Evolutionary conservation across 768 basidiomycete genomes (phyloP), one percentile per base, ranked within the genome.

Genomic region (Coprinopsis marcescibilis): DNA sequence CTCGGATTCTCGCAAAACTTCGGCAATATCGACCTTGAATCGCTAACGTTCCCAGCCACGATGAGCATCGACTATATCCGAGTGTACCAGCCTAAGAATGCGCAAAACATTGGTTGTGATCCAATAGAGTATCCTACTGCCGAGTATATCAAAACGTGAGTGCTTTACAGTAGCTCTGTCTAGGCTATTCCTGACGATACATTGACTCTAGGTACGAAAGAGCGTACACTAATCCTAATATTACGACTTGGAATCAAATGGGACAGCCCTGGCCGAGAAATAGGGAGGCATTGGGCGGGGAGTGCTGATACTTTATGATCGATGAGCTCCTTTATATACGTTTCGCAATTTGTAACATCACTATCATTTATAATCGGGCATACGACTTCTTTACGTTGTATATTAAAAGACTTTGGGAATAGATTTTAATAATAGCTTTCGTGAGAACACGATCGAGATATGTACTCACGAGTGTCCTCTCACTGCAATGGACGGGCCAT

Each of bases 61-160:
- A 83, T 93, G 85, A 68, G 68, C 45, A 66, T 93, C 41, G 92
- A 95, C 58, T 94, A 81, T 49, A 80, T 94, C 47, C 78, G 92
- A 1, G 85, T 95, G 5, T 85, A 84, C 53, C 83, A 83, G 52
- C 68, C 68, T 11, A 58, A 65, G 38, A 64, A 73, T 50, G 57
- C 65, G 3, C 59, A 68, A 29, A 80, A 80, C 54, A 66, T 82
- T 43, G 80, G 82, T 1, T 86, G 83, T 51, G 85, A 91, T 56
- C 89, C 91, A 3, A 55, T 63, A 8, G 73, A 77, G 12, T 82
- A 75, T 61, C 91, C 93, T 0, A 96, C 93, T 0, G 60, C 69
- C 10, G 64, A 73, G 1, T 95, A 95, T 60, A 95, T 94, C 55
- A 58, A 82, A 15, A 68, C 74, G 81, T 85, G 59, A 73, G 72